Percentiles rank a stretch among this genome's conserved stretches.
Evolutionary conservation across 208 protist species (phyloP).

Genomic region (Novymonas esmeraldas): DNA sequence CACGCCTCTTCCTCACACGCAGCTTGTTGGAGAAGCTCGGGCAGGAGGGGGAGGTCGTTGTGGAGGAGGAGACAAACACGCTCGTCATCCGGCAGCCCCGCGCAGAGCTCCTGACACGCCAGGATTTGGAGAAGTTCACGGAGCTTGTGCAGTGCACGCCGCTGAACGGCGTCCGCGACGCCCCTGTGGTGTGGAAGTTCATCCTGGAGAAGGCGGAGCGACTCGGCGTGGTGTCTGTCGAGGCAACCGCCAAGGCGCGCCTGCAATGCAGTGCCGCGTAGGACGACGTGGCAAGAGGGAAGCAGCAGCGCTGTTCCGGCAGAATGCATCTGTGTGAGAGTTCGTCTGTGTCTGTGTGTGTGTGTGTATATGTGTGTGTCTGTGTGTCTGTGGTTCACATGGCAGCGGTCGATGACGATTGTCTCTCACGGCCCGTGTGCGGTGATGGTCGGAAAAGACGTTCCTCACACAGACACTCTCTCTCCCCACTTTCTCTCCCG

Average conservation of each 20-base stretch:
- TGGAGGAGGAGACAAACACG: slow-evolving; percentile 31
- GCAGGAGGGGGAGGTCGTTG: slow-evolving; percentile 55
- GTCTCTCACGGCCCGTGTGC: too few species aligned
- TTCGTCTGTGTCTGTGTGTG: too few species aligned
- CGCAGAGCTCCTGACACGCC: slow-evolving; percentile 48
- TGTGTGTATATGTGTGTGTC: too few species aligned
- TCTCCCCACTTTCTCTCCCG: too few species aligned
- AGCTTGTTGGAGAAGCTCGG: slow-evolving; percentile 66
- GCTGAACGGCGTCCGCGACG: slow-evolving; percentile 38
- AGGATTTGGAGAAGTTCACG: slow-evolving; percentile 49
- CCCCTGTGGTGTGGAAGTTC: slow-evolving; percentile 55
- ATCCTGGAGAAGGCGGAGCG: slow-evolving; percentile 57
- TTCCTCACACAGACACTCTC: too few species aligned
- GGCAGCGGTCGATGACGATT: too few species aligned
- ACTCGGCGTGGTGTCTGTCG: slow-evolving; percentile 32
- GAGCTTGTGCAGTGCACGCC: slow-evolving; percentile 49
- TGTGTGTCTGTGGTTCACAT: too few species aligned
- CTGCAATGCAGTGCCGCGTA: slow-evolving; percentile 7
- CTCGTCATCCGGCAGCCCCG: slow-evolving; percentile 43
- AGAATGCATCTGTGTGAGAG: too few species aligned
- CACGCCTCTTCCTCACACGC: slow-evolving; percentile 47
- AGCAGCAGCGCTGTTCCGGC: neutral
- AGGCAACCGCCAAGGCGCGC: slow-evolving; percentile 10
- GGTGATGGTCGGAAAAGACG: too few species aligned
- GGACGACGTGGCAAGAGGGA: neutral